A percentile compares a stretch with the other conserved stretches of the same genome.
Conservation (phyloP, 305 asterid genomes). For the Fraxinus xanthoxyloides region DNA sequence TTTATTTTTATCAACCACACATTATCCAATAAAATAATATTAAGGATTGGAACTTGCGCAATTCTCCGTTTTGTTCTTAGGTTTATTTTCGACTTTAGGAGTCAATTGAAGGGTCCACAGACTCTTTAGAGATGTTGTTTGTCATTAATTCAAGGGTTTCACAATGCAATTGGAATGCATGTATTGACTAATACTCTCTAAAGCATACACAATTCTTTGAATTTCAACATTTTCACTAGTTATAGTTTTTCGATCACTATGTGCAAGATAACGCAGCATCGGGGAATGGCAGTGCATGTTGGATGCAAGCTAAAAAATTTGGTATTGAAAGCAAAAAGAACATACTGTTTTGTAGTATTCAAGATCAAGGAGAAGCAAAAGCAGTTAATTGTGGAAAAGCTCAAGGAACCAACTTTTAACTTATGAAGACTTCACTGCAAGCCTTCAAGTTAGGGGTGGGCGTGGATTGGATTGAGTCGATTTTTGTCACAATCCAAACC, state of each 20-base stretch:
- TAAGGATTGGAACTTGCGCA: too few relatives aligned
- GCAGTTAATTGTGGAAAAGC: conserved; percentile 36
- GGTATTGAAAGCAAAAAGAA: conserved; percentile 38
- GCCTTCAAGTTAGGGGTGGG: too few relatives aligned
- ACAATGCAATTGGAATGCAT: not conserved
- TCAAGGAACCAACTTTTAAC: conserved; percentile 28
- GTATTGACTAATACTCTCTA: not conserved
- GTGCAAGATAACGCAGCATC: conserved; percentile 39
- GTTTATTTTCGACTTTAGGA: not conserved
- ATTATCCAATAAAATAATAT: too few relatives aligned
- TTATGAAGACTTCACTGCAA: conserved; percentile 35
- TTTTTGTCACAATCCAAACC: too few relatives aligned
- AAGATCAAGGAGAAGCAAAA: conserved; percentile 41
- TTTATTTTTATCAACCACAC: too few relatives aligned
- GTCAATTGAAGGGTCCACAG: not conserved
- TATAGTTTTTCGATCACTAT: not conserved
- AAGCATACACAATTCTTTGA: not conserved
- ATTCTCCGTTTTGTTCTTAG: too few relatives aligned
- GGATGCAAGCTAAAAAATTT: conserved; percentile 39
- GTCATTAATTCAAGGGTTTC: too few relatives aligned
- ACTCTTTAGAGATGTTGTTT: too few relatives aligned
- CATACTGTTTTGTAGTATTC: conserved; percentile 39
- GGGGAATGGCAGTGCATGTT: conserved; percentile 44
- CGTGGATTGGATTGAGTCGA: too few relatives aligned
- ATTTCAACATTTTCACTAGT: not conserved